A percentile compares a stretch with the other conserved stretches of the same genome.
Conservation (phyloP, 2,329 filamentous ascomycete species). For the Fusarium transvaalense region DNA sequence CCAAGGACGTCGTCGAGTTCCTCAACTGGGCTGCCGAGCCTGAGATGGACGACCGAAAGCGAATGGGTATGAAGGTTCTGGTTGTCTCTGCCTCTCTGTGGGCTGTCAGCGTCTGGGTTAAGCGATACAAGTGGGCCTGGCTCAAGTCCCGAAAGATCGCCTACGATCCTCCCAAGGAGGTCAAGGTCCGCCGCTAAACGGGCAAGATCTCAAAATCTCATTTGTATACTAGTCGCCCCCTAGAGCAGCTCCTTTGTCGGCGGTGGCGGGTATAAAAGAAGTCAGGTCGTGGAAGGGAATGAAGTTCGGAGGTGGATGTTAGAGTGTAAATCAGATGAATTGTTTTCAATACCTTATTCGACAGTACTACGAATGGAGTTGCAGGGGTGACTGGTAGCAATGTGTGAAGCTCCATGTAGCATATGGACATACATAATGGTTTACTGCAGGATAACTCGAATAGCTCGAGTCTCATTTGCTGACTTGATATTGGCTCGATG, state of each 20-base stretch:
- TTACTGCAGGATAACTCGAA: background rate
- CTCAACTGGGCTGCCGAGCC: slow-evolving; percentile 99
- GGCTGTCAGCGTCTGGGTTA: slow-evolving; percentile 94
- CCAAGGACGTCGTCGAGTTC: slow-evolving; percentile 99
- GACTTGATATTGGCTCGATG: background rate
- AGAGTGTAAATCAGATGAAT: slow-evolving; percentile 66
- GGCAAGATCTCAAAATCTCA: slow-evolving; percentile 48
- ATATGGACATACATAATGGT: background rate
- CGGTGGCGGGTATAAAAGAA: slow-evolving; percentile 57
- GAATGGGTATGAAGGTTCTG: slow-evolving; percentile 98
- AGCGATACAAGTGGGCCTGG: slow-evolving; percentile 99
- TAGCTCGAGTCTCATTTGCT: background rate
- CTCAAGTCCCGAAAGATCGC: slow-evolving; percentile 95
- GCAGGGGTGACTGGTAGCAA: slow-evolving; percentile 3
- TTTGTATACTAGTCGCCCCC: slow-evolving; percentile 60
- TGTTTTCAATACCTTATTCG: slow-evolving; percentile 56
- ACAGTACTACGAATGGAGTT: slow-evolving; percentile 33
- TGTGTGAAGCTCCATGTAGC: slow-evolving; percentile 12
- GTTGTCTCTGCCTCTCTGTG: slow-evolving; percentile 82
- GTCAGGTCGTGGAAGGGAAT: slow-evolving; percentile 49
- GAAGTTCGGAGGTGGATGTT: slow-evolving; percentile 51
- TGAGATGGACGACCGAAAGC: slow-evolving; percentile 99
- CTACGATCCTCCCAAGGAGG: slow-evolving; percentile 80
- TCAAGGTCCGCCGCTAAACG: slow-evolving; percentile 63
- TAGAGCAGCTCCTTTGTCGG: slow-evolving; percentile 59